Percentiles rank a stretch among this genome's conserved stretches.
These are phyloP conservation scores for Lyophyllum semitale DNA, from an alignment of 768 basidiomycete species.

Conservation along the genomic window DNA sequence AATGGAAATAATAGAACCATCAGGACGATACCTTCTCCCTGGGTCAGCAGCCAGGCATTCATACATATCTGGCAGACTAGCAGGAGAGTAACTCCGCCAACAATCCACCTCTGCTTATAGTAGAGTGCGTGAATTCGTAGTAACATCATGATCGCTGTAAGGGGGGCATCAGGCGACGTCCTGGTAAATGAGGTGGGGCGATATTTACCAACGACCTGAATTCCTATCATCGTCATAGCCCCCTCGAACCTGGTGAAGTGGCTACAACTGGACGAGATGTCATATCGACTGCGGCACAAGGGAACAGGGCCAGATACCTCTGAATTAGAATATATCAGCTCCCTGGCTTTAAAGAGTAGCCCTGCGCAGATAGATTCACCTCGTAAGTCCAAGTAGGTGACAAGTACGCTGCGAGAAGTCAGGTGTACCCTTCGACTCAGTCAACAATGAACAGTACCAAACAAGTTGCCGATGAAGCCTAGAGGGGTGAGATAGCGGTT, in stretches of 20 bases:
- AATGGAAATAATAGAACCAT: not conserved
- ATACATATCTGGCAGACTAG: constrained; percentile 44
- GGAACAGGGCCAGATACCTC: not conserved
- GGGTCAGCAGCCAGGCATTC: constrained; percentile 54
- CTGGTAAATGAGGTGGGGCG: not conserved
- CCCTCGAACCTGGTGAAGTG: constrained; percentile 56
- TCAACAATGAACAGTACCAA: constrained; percentile 36
- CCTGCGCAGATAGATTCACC: constrained; percentile 21
- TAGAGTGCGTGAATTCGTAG: constrained; percentile 49
- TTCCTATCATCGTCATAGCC: constrained; percentile 52
- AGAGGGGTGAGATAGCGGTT: constrained; percentile 68
- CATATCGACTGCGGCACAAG: not conserved
- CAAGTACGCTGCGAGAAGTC: constrained; percentile 38
- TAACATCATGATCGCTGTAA: constrained; percentile 55
- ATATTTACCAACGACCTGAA: constrained; percentile 43
- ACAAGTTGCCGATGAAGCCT: constrained; percentile 60
- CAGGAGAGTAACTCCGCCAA: constrained; percentile 30
- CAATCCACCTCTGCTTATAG: constrained; percentile 30
- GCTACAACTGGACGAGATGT: constrained; percentile 24
- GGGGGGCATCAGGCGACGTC: not conserved
- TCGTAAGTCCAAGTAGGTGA: constrained; percentile 42
- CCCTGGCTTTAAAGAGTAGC: not conserved
- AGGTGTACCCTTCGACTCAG: not conserved
- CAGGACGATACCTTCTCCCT: constrained; percentile 42
- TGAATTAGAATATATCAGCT: not conserved